Conservation (phyloP, 805 yeast species). For the Saccharomyces mikatae region DNA sequence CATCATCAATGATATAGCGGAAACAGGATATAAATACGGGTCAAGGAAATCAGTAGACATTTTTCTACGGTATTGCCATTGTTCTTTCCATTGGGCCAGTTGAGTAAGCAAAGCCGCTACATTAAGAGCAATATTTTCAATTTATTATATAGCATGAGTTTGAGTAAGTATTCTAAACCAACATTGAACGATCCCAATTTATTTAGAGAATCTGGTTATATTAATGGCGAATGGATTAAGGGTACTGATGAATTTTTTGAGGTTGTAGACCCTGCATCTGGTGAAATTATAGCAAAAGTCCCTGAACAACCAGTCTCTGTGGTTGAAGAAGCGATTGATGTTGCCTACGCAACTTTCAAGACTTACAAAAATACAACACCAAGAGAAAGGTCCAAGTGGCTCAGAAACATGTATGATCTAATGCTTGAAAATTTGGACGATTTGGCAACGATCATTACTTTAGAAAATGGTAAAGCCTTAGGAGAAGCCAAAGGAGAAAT, state of each 20-base stretch:
- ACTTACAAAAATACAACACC: constrained; percentile 41
- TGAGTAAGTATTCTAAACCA: constrained; percentile 12
- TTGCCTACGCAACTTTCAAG: constrained; percentile 40
- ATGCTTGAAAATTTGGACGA: constrained; percentile 51
- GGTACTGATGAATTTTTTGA: constrained; percentile 38
- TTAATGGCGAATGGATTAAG: constrained; percentile 69
- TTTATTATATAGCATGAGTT: not conserved
- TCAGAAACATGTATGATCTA: constrained; percentile 41
- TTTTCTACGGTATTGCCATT: not conserved
- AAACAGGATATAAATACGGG: not conserved
- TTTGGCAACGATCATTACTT: constrained; percentile 46
- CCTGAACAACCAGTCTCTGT: constrained; percentile 53
- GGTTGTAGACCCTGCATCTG: constrained; percentile 72
- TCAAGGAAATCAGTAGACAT: not conserved
- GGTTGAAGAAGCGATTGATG: constrained; percentile 50
- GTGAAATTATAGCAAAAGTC: constrained; percentile 48
- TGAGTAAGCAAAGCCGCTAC: not conserved
- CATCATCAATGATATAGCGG: not conserved
- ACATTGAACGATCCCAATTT: constrained; percentile 41
- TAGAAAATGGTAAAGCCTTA: constrained; percentile 55
- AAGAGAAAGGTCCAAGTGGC: constrained; percentile 42
- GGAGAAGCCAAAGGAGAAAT: constrained; percentile 49
- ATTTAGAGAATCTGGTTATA: constrained; percentile 49
- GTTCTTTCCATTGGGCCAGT: not conserved
- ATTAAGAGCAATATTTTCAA: not conserved